A percentile compares a stretch with the other conserved stretches of the same genome.
phyloP scores from a whole-genome alignment of 345 rosid species.

The Triadica sebifera region DNA sequence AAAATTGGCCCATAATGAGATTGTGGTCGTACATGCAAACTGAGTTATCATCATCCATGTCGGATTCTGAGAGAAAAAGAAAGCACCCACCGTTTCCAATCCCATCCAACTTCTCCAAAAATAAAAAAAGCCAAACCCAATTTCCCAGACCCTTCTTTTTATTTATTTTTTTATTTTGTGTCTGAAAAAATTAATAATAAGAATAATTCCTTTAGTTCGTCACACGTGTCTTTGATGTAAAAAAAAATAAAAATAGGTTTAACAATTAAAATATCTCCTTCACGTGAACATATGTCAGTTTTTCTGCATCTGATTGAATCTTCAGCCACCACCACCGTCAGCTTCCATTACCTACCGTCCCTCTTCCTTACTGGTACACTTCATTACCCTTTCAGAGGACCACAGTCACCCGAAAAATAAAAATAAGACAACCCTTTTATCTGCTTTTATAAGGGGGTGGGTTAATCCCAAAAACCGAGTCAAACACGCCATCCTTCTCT shows the following conservation, averaged over 20 bases:
- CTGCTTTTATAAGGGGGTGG: too few species aligned
- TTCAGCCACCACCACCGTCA: slow-evolving; percentile 6
- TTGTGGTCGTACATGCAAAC: not conserved
- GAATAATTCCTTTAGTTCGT: not conserved
- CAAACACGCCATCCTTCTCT: slow-evolving; percentile 18
- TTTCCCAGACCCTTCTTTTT: too few species aligned
- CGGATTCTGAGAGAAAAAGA: not conserved
- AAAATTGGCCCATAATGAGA: too few species aligned
- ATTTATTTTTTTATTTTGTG: too few species aligned
- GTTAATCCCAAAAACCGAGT: slow-evolving; percentile 23
- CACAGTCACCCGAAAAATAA: not conserved
- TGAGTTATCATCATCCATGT: not conserved
- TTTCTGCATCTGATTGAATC: not conserved
- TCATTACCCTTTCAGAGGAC: not conserved
- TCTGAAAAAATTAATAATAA: too few species aligned
- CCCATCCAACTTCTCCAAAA: too few species aligned
- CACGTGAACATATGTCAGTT: slow-evolving; percentile 31
- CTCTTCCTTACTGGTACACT: too few species aligned
- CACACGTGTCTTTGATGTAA: slow-evolving; percentile 9
- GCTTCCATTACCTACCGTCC: not conserved
- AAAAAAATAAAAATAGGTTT: not conserved
- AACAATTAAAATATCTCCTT: not conserved
- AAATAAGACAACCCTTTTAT: too few species aligned
- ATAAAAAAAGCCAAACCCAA: too few species aligned
- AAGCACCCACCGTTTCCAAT: not conserved